Evolutionary conservation across 768 basidiomycete genomes (phyloP), one percentile per base, ranked within the genome.

Genomic region (Phylloporus scabripes): DNA sequence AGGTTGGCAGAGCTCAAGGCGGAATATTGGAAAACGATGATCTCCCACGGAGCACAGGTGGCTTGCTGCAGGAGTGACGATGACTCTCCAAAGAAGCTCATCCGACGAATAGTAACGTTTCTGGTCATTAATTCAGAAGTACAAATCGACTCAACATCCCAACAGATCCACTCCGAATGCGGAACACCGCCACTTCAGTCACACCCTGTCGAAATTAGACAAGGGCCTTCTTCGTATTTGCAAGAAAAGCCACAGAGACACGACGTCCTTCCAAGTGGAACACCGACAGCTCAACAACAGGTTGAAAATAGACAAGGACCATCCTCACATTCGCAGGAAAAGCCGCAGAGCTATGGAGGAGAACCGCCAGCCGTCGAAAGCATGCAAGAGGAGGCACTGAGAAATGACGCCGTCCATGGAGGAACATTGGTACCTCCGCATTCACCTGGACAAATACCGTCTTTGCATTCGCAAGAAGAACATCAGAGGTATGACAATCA

Each of bases 21-120:
- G 17, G 40, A 50, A 1, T 53, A 52, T 29, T 57, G 56, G 56
- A 53, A 42, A 29, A 7, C 14, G 1, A 53, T 57, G 51, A 36
- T 55, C 14, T n/a, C 34, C 14, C 34, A 36, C 2, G 34, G 34
- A 8, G 34, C 17, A 9, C 34, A 36, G 34, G 17, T 18, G 12
- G 34, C 17, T 18, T 17, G 34, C 17, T 36, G 34, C 17, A 18
- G 34, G 17, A 17, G n/a, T 6, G 34, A 17, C 15, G 34, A 36
- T 18, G 8, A 36, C 17, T 36, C 34, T 33, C 32, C 32, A 5
- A 33, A 33, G 32, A n/a, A 33, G 11, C 28, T 29, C 11, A 6
- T 29, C 11, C 28, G 11, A 29, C 28, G 11, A 29, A 29, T 29
- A 29, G 28, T 29, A 29, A 29, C 28, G 28, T 11, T 10, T 29